Evolutionary conservation across 2,329 filamentous ascomycete species (phyloP), one percentile per base, ranked within the genome.

Genomic region (Apiospora kogelbergensis): DNA sequence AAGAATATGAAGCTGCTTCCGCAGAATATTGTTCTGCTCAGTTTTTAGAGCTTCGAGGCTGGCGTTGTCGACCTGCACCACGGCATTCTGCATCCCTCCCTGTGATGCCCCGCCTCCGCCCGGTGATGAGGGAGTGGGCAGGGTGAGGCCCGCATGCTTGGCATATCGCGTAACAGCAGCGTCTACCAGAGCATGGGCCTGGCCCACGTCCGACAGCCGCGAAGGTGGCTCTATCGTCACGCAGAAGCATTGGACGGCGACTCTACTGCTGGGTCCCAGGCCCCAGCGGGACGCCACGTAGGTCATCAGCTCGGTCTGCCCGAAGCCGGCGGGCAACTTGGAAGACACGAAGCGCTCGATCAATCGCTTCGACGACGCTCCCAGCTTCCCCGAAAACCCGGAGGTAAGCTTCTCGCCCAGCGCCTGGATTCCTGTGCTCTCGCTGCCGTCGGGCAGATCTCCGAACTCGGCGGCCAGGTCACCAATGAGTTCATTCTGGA

Each of bases 241-340:
- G 10, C 45, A 48, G 10, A 48, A 98, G 84, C 69, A 98, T 85
- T 71, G 98, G 85, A 65, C 93, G 93, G 75, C 95, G 94, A 98
- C 95, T 80, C 98, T 96, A 77, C 96, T 89, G 37, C 95, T 96
- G 24, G 91, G 79, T 4, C 86, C 93, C 68, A 99, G 85, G 68
- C 96, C 96, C 94, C 95, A 99, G 80, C 94, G 89, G 20, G 93
- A 93, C 83, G 98, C 95, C 63, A 99, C 84, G 78, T 98, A 96
- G 83, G 99, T 98, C 77, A 95, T 89, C 63, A 97, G 93, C 15
- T 94, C 88, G 77, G 95, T 98, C 80, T 98, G 98, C 81, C 98
- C 98, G 89, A 99, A 98, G 71, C 96, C 96, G 84, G 95, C 96
- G 65, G 96, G 96, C 96, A 99, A 98, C 84, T 98, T 99, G 41